Percentiles rank a stretch among this genome's conserved stretches.
These are phyloP conservation scores for Carex littledalei DNA, from an alignment of 176 grass and related monocot genomes.

Conservation along the genomic window DNA sequence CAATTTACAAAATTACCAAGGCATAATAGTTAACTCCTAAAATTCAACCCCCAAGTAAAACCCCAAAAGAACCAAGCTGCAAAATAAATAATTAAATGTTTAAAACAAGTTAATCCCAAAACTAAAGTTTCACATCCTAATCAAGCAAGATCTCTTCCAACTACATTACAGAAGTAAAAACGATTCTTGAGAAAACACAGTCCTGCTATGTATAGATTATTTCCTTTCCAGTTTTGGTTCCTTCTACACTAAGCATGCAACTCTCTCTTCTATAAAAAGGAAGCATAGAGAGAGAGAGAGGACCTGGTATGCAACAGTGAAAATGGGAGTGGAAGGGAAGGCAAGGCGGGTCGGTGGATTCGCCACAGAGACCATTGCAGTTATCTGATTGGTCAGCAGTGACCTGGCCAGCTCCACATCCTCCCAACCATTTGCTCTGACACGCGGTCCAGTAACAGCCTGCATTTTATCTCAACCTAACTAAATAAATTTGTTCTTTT, in stretches of 20 bases:
- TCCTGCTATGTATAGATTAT: background rate
- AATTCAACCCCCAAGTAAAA: background rate
- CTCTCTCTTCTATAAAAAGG: background rate
- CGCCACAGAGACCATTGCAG: constrained; percentile 53
- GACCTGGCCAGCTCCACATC: constrained; percentile 41
- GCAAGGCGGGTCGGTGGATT: constrained; percentile 48
- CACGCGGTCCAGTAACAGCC: constrained; percentile 75
- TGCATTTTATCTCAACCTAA: constrained; percentile 21
- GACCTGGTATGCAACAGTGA: constrained; percentile 74
- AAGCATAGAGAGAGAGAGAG: background rate
- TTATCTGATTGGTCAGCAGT: constrained; percentile 52
- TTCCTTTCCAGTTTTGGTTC: background rate
- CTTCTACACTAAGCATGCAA: background rate
- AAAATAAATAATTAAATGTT: background rate
- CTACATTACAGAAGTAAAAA: background rate
- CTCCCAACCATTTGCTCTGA: constrained; percentile 72
- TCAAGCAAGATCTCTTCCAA: background rate
- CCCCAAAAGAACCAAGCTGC: background rate
- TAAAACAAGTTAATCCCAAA: background rate
- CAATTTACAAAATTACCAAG: background rate
- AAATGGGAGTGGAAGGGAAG: constrained; percentile 76
- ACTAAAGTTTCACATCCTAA: background rate
- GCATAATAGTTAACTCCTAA: background rate
- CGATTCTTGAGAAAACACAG: background rate
- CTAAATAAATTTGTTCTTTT: background rate